Conservation (phyloP, 176 grass and related monocot genomes). For the Hordeum marinum region DNA sequence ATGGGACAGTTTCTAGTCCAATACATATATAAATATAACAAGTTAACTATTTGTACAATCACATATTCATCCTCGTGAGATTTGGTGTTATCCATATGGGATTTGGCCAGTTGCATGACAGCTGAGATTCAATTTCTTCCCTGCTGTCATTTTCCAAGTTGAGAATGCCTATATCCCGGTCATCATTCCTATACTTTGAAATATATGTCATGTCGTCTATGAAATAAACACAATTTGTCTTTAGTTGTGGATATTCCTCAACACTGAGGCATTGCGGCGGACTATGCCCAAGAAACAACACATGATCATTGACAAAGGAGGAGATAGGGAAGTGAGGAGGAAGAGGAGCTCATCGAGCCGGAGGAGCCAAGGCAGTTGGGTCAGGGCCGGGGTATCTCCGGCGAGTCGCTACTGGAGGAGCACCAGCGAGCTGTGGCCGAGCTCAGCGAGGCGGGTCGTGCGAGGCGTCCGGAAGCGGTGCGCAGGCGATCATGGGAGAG, state of each 20-base stretch:
- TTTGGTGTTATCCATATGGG: neutral
- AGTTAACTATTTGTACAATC: neutral
- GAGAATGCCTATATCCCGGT: neutral
- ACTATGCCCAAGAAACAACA: neutral
- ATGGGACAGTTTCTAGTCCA: neutral
- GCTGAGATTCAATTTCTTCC: neutral
- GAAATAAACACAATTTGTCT: neutral
- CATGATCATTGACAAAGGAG: no score
- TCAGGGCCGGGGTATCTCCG: no score
- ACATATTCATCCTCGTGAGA: neutral
- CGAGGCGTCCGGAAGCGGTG: no score
- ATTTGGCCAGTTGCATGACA: neutral
- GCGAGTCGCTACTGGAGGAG: no score
- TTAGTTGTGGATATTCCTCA: neutral
- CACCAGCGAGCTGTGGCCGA: no score
- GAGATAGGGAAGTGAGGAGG: no score
- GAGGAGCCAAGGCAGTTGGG: no score
- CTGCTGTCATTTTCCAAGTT: neutral
- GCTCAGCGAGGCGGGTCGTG: no score
- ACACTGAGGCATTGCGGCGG: neutral
- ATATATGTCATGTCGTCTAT: neutral
- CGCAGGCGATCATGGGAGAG: no score
- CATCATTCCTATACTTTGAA: neutral
- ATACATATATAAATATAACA: neutral
- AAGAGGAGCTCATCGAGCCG: no score